These are phyloP conservation scores for Lonicera japonica DNA, from an alignment of 129 eudicot species.

Conservation along the genomic window DNA sequence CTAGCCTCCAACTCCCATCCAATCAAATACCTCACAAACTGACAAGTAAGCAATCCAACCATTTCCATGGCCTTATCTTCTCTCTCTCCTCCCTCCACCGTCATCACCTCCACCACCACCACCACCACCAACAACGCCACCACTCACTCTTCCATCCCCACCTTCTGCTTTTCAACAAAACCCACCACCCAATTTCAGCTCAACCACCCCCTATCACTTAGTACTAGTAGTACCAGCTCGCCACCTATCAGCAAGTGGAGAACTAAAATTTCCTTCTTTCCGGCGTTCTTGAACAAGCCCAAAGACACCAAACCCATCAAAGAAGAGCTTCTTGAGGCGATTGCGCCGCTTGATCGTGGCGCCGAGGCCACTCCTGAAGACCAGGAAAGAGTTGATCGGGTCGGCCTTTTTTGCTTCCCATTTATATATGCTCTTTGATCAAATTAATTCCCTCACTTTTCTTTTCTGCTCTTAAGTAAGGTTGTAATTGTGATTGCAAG, in stretches of 20 bases:
- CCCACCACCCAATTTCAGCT: constrained; percentile 7
- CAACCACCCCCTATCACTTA: constrained; percentile 2
- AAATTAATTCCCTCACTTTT: neutral
- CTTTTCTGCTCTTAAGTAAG: no score
- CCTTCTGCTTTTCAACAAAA: constrained; percentile 7
- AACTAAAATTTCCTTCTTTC: constrained; percentile 55
- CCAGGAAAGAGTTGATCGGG: constrained; percentile 60
- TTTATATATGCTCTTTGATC: neutral
- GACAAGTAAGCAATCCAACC: neutral
- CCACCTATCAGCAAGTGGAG: constrained; percentile 27
- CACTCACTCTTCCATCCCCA: constrained; percentile 16
- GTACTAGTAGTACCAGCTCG: no score
- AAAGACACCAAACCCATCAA: constrained; percentile 48
- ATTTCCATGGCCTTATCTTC: constrained; percentile 36
- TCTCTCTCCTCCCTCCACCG: constrained; percentile 20
- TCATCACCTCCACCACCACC: constrained; percentile 7
- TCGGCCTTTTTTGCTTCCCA: constrained; percentile 1
- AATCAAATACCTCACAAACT: constrained; percentile 11
- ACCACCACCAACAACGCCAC: neutral
- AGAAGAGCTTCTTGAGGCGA: constrained; percentile 59
- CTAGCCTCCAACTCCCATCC: neutral
- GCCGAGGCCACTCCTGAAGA: constrained; percentile 79
- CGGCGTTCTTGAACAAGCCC: constrained; percentile 38
- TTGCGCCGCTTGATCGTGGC: constrained; percentile 78
- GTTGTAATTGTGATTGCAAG: no score